Evolutionary conservation across 192 early-diverging fungal genomes (phyloP).

Genomic region (Entophlyctis helioformis): DNA sequence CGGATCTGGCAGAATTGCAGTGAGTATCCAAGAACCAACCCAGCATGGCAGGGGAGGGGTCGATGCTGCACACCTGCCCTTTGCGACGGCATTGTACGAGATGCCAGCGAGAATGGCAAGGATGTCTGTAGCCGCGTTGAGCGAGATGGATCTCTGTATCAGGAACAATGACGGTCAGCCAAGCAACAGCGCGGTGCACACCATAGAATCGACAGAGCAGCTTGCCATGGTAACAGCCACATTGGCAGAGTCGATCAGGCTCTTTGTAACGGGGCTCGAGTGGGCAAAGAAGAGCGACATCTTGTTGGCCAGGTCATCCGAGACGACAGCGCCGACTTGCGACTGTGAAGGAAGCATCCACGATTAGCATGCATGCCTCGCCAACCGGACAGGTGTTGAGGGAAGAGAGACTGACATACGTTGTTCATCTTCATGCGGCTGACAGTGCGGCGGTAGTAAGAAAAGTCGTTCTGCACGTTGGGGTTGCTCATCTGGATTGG

Average conservation of each 20-base stretch:
- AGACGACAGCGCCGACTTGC: conserved; percentile 16
- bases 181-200: not conserved
- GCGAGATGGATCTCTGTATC: conserved; percentile 2
- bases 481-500: conserved; percentile 56
- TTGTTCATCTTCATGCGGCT: conserved; percentile 63
- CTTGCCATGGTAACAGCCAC: conserved; percentile 51
- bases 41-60: conserved; percentile 22
- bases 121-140: conserved; percentile 36
- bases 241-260: conserved; percentile 69
- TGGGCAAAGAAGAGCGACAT: conserved; percentile 97
- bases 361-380: too few species aligned
- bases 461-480: conserved; percentile 94
- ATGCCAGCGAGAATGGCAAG: conserved; percentile 63
- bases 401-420: conserved; percentile 27
- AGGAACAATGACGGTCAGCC: not conserved
- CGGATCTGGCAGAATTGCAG: too few species aligned
- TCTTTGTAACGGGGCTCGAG: conserved; percentile 84
- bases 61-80: conserved; percentile 6
- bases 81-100: conserved; percentile 68
- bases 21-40: too few species aligned
- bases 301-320: conserved; percentile 76
- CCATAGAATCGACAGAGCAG: not conserved
- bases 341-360: too few species aligned
- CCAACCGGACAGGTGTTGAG: too few species aligned
- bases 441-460: conserved; percentile 87